These are phyloP conservation scores for Mycosphaerella sp. DNA, from an alignment of 2,329 filamentous ascomycete genomes.

Conservation along the genomic window DNA sequence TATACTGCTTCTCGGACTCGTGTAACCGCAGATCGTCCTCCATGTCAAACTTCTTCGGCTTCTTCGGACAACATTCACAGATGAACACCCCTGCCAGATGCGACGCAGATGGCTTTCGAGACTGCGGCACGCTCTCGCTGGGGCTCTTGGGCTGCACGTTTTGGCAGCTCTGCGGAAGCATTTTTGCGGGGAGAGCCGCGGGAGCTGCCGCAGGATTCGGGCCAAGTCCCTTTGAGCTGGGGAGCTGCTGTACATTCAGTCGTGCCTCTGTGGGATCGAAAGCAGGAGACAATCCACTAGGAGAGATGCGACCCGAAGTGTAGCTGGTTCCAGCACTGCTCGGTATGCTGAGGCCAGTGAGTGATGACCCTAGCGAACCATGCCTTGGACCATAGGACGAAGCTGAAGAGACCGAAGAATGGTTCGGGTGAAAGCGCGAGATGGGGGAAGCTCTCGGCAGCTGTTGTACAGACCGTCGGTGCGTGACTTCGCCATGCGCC, in stretches of 20 bases:
- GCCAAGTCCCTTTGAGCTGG: slow-evolving; percentile 43
- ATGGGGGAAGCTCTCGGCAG: slow-evolving; percentile 51
- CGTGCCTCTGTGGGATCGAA: slow-evolving; percentile 48
- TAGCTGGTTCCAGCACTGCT: slow-evolving; percentile 60
- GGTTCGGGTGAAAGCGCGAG: slow-evolving; percentile 50
- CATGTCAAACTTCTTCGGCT: slow-evolving; percentile 90
- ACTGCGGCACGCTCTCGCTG: slow-evolving; percentile 39
- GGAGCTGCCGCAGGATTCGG: slow-evolving; percentile 37
- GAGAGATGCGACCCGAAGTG: slow-evolving; percentile 56
- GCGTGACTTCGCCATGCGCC: slow-evolving; percentile 45
- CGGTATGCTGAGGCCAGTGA: slow-evolving; percentile 51
- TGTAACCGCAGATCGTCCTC: slow-evolving; percentile 74
- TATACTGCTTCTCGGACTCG: slow-evolving; percentile 93
- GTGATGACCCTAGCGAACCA: slow-evolving; percentile 57
- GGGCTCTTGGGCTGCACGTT: slow-evolving; percentile 39
- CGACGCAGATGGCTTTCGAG: slow-evolving; percentile 45
- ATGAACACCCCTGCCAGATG: slow-evolving; percentile 58
- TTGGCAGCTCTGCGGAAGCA: slow-evolving; percentile 38
- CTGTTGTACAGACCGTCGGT: slow-evolving; percentile 51
- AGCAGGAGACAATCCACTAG: slow-evolving; percentile 52
- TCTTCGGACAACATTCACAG: slow-evolving; percentile 95
- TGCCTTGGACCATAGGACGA: slow-evolving; percentile 57
- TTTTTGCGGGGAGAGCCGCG: slow-evolving; percentile 37
- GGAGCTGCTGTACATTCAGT: slow-evolving; percentile 51
- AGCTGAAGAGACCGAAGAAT: slow-evolving; percentile 59